Evolutionary conservation across 1,284 basidiomycete genomes (phyloP), one percentile per base, ranked within the genome.

Genomic region (Gymnopus androsaceus): DNA sequence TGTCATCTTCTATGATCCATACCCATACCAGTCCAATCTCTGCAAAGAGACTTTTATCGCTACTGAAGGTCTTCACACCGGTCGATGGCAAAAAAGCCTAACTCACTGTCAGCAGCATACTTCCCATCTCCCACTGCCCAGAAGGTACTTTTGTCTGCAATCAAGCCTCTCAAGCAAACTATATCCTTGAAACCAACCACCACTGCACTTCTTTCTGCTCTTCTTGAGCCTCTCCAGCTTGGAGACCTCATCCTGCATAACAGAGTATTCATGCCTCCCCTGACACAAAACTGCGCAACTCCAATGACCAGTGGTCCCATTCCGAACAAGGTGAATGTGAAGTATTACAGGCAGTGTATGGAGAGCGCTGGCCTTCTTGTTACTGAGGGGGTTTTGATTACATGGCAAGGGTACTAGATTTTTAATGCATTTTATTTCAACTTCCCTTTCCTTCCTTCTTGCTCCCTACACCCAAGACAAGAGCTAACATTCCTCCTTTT

Each of bases 71-170:
- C 85, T 99, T 67, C 94, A 97, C 79, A 99, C 96, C 67, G 96
- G 96, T 69, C 92, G 94, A 58, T 99, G 96, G 96, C 72, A 98
- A 98, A 84, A 98, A 98, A 81, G 97, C 96, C 49, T 77, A 89
- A 54, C 87, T 99, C 67, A 82, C 88, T 64, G 94, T 99, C 70
- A 95, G 97, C 73, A 99, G 99, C 82, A 92, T 98, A 68, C 87
- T 99, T 69, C 96, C 96, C 66, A 89, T 99, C 66, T 75, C 82
- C 55, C 88, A 91, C 69, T 91, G 93, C 78, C 96, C 96, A 52
- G 97, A 99, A 80, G 96, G 96, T 83, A 98, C 97, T 70, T 98
- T 99, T 75, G 85, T 99, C 68, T 98, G 95, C 88, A 98, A 98
- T n/a, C n/a, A n/a, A n/a, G n/a, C n/a, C n/a, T n/a, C n/a, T n/a